phyloP scores from a whole-genome alignment of 2,329 filamentous ascomycete genomes.

The Paracamarosporium sp. region DNA sequence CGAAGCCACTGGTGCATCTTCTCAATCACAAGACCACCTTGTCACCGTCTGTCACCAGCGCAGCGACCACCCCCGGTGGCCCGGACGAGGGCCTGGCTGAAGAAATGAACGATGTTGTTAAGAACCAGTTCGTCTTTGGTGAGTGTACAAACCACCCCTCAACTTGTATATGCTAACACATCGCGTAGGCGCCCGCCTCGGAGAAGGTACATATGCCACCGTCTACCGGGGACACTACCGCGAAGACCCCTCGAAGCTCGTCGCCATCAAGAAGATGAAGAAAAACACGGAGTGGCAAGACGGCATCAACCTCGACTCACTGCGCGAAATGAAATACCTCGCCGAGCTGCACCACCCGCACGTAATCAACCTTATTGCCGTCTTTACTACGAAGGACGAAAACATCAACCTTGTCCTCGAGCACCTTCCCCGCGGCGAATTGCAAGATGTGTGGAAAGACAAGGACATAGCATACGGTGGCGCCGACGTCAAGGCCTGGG shows the following conservation, averaged over 20 bases:
- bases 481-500: constrained; percentile 97
- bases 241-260: constrained; percentile 71
- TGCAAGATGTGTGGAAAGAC: constrained; percentile 87
- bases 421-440: constrained; percentile 89
- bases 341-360: constrained; percentile 95
- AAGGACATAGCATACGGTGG: constrained; percentile 80
- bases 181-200: constrained; percentile 78
- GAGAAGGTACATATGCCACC: constrained; percentile 95
- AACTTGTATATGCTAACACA: not conserved
- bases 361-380: constrained; percentile 89
- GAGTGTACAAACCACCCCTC: constrained; percentile 3
- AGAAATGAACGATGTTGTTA: constrained; percentile 59
- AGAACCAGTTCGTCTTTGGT: constrained; percentile 91
- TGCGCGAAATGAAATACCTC: constrained; percentile 94
- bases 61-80: constrained; percentile 25
- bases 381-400: constrained; percentile 95
- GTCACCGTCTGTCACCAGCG: constrained; percentile 17
- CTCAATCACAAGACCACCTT: constrained; percentile 30
- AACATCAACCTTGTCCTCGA: constrained; percentile 97
- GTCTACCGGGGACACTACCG: constrained; percentile 89
- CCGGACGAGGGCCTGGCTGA: constrained; percentile 54
- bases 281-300: constrained; percentile 85
- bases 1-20: constrained; percentile 40
- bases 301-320: constrained; percentile 90
- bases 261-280: constrained; percentile 96